These are phyloP conservation scores for Trichomonas tenax DNA, from an alignment of 208 protist genomes.

Conservation along the genomic window DNA sequence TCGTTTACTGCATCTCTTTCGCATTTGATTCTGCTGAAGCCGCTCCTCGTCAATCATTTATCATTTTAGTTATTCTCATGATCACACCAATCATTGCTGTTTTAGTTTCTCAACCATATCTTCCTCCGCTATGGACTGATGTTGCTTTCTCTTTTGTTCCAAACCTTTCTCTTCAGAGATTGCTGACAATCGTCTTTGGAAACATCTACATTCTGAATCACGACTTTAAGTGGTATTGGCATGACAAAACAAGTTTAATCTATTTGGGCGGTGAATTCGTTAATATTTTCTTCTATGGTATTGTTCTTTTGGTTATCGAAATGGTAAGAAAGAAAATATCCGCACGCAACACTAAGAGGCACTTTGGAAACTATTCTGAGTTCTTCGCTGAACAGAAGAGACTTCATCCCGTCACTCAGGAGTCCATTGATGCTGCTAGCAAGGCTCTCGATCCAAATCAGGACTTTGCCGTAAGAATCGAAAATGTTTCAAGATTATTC, in stretches of 20 bases:
- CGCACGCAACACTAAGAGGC: not conserved
- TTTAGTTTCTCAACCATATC: not conserved
- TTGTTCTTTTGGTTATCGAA: not conserved
- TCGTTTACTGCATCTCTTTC: not conserved
- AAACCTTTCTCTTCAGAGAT: not conserved
- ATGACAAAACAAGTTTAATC: no score
- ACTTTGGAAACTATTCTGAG: not conserved
- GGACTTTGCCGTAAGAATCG: not conserved
- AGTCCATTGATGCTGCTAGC: not conserved
- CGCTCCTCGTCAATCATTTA: not conserved
- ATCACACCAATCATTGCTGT: not conserved
- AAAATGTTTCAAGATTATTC: not conserved
- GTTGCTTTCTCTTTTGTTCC: not conserved
- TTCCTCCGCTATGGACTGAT: not conserved
- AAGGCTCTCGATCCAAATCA: not conserved
- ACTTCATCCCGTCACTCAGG: not conserved
- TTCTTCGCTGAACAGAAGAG: not conserved
- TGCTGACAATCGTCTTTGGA: not conserved
- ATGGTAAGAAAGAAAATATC: not conserved
- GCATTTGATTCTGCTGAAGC: not conserved
- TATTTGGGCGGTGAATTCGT: not conserved
- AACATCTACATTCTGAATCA: not conserved
- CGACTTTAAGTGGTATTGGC: not conserved
- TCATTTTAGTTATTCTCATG: not conserved
- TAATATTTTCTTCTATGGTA: not conserved